These are phyloP conservation scores for Trametes sanguinea DNA, from an alignment of 768 basidiomycete genomes.

Conservation along the genomic window DNA sequence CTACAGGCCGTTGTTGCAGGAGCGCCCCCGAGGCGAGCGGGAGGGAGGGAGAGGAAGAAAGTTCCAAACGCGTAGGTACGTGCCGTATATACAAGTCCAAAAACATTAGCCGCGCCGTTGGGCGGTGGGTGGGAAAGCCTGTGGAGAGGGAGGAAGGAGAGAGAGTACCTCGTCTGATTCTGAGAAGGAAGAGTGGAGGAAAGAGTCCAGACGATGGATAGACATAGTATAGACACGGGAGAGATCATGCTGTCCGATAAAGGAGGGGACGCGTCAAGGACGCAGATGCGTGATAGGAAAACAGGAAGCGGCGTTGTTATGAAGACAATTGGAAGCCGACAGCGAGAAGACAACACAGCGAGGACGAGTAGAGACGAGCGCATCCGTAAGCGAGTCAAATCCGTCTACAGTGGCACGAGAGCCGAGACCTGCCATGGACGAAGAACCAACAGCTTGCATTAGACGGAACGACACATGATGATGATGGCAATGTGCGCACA, in stretches of 20 bases:
- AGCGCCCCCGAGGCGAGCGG: not conserved
- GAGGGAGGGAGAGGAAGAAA: no score
- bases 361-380: not conserved
- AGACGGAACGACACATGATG: conserved; percentile 18
- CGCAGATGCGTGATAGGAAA: conserved; percentile 7
- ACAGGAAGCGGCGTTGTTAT: not conserved
- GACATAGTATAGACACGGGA: conserved; percentile 3
- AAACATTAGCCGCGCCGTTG: not conserved
- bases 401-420: no score
- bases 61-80: not conserved
- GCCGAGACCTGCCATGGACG: not conserved
- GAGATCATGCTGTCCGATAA: not conserved
- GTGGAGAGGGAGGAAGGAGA: not conserved
- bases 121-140: not conserved
- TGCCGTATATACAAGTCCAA: not conserved
- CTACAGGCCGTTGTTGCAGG: not conserved
- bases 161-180: no score
- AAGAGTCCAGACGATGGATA: conserved; percentile 5
- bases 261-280: conserved; percentile 16
- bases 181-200: not conserved
- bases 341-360: conserved; percentile 10
- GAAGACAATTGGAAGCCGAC: not conserved
- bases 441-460: conserved; percentile 17
- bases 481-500: conserved; percentile 20
- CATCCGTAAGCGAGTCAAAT: not conserved